Evolutionary conservation across 305 asterid genomes (phyloP).

Genomic region (Fraxinus sp.): DNA sequence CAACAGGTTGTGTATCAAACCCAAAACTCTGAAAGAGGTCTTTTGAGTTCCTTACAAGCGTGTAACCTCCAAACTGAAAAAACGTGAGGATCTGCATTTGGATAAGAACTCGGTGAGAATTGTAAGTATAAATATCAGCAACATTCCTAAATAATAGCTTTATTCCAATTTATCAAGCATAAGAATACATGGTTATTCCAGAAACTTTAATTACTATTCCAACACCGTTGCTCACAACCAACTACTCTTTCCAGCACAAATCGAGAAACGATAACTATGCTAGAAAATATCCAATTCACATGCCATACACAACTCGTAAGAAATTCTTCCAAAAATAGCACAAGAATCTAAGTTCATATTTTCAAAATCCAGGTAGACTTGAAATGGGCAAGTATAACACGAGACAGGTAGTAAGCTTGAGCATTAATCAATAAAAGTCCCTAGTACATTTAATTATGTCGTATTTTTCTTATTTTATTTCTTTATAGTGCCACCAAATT

Average conservation of each 20-base stretch:
- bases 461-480: neutral
- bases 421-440: neutral
- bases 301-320: neutral
- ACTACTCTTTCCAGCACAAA: neutral
- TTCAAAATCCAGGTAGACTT: neutral
- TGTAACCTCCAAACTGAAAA: slow-evolving; percentile 94
- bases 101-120: neutral
- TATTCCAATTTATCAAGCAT: neutral
- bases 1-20: slow-evolving; percentile 95
- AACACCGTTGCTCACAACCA: neutral
- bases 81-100: slow-evolving; percentile 73
- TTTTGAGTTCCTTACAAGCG: slow-evolving; percentile 89
- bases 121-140: neutral
- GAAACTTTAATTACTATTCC: neutral
- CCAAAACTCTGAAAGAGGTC: slow-evolving; percentile 96
- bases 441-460: neutral
- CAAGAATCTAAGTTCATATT: neutral
- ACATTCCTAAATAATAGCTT: neutral
- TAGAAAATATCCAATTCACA: neutral
- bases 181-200: neutral
- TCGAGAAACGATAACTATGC: neutral
- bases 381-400: neutral
- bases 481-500: neutral
- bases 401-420: neutral
- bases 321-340: neutral